These are phyloP conservation scores for Serendipita sp. DNA, from an alignment of 768 basidiomycete genomes.

Conservation along the genomic window DNA sequence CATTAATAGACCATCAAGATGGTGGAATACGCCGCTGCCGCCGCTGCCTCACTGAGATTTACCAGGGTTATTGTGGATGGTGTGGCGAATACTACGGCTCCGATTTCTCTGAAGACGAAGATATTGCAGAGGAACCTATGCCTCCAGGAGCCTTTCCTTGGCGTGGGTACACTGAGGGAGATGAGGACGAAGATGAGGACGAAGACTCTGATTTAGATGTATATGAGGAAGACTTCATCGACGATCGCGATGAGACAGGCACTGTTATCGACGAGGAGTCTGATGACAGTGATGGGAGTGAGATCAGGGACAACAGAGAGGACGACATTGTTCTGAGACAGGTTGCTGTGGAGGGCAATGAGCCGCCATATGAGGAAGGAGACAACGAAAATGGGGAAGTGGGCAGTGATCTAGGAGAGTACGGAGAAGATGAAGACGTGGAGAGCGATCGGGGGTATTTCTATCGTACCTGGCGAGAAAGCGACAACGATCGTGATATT, in stretches of 20 bases:
- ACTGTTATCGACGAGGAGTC: conserved; percentile 7
- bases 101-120: conserved; percentile 7
- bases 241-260: conserved; percentile 7
- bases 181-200: conserved; percentile 32
- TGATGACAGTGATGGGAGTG: conserved; percentile 19
- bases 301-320: conserved; percentile 11
- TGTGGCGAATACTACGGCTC: conserved; percentile 23
- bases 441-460: neutral
- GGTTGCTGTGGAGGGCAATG: neutral
- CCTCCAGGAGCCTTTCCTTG: neutral
- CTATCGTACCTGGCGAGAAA: too few species aligned
- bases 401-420: neutral
- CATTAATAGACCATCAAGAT: conserved; percentile 58
- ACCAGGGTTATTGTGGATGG: conserved; percentile 43
- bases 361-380: neutral
- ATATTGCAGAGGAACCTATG: conserved; percentile 1
- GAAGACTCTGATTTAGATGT: conserved; percentile 11
- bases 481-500: too few species aligned
- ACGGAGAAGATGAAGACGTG: too few species aligned
- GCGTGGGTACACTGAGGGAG: conserved; percentile 16
- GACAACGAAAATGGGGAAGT: neutral
- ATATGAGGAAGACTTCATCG: conserved; percentile 15
- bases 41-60: conserved; percentile 66
- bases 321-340: conserved; percentile 11
- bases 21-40: conserved; percentile 62